Conservation (phyloP, 768 basidiomycete species). For the Dendrothele bispora region DNA sequence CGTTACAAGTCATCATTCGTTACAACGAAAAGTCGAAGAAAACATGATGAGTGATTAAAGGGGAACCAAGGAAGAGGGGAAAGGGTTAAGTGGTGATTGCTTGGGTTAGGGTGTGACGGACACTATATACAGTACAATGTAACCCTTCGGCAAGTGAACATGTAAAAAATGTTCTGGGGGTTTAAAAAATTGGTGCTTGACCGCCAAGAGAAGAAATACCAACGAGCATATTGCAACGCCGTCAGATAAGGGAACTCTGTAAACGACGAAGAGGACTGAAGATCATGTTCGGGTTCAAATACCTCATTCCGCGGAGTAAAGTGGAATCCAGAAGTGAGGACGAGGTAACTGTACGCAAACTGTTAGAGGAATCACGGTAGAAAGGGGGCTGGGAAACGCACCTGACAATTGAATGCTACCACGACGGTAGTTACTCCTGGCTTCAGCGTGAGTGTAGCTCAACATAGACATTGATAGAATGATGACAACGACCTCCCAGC, state of each 20-base stretch:
- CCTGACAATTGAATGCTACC: constrained; percentile 92
- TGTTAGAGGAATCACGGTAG: background rate
- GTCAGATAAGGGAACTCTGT: constrained; percentile 38
- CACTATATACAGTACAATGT: background rate
- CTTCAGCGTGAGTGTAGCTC: constrained; percentile 98
- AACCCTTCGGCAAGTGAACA: background rate
- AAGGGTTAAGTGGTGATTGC: background rate
- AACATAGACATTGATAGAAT: constrained; percentile 96
- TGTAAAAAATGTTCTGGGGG: background rate
- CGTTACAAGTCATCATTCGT: too few species aligned
- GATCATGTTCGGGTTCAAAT: constrained; percentile 35
- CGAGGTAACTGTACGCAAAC: constrained; percentile 70
- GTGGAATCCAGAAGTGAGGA: constrained; percentile 88
- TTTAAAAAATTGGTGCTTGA: background rate
- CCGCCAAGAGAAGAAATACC: constrained; percentile 28
- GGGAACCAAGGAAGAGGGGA: too few species aligned
- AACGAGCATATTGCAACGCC: constrained; percentile 37
- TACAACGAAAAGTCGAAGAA: too few species aligned
- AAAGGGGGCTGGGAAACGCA: constrained; percentile 26
- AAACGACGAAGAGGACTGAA: constrained; percentile 18
- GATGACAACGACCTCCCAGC: constrained; percentile 95
- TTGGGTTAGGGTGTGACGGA: background rate
- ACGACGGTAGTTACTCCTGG: constrained; percentile 95
- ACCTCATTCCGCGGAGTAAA: constrained; percentile 62
- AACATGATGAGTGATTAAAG: too few species aligned